Conservation (phyloP, 2,329 filamentous ascomycete genomes). For the Akanthomyces dipterigenus region DNA sequence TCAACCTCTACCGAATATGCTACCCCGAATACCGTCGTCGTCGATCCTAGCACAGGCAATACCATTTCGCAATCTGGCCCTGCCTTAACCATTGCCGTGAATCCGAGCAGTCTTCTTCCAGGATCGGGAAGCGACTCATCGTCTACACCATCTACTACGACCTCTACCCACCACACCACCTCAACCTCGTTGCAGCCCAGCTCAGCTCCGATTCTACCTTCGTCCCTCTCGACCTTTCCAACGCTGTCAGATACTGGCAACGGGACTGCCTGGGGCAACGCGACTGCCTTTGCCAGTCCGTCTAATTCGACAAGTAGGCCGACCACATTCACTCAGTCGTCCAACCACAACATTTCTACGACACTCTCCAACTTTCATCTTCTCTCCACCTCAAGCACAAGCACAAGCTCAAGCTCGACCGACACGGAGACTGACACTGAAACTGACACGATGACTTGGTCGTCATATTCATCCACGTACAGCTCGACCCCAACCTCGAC, state of each 20-base stretch:
- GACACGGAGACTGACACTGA: background rate
- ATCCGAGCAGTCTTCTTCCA: slow-evolving; percentile 2
- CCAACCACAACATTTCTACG: background rate
- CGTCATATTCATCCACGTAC: slow-evolving; percentile 1
- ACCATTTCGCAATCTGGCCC: slow-evolving; percentile 28
- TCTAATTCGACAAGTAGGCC: background rate
- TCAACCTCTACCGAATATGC: slow-evolving; percentile 36
- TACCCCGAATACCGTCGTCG: slow-evolving; percentile 31
- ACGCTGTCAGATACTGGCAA: slow-evolving; percentile 9
- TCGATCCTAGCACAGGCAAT: slow-evolving; percentile 29
- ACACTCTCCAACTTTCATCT: background rate
- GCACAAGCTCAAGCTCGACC: background rate
- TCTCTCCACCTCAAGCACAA: background rate
- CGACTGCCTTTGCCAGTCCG: background rate
- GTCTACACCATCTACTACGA: slow-evolving; percentile 6
- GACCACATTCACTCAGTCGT: background rate
- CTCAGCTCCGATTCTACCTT: background rate
- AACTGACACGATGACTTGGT: background rate
- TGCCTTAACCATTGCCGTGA: slow-evolving; percentile 14
- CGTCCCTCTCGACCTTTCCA: background rate
- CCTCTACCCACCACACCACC: slow-evolving; percentile 12
- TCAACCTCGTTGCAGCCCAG: slow-evolving; percentile 8
- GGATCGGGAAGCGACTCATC: background rate
- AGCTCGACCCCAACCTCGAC: slow-evolving; percentile 3
- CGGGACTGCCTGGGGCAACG: slow-evolving; percentile 7